phyloP scores from a whole-genome alignment of 139 green algal species.

The Tetradesmus obliquus region DNA sequence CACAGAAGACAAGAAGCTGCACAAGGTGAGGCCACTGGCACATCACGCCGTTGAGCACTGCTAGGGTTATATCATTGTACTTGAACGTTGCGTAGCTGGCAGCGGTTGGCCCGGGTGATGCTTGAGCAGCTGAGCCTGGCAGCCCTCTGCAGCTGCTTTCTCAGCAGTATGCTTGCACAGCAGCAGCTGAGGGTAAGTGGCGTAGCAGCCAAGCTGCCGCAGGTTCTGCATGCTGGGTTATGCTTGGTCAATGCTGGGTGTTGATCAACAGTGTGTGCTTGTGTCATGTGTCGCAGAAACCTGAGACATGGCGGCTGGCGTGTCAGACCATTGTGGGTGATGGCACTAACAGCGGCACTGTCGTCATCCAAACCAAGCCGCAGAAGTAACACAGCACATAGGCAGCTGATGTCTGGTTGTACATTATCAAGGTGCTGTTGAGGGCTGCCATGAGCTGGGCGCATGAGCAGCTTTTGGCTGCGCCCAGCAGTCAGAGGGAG shows the following conservation, averaged over 20 bases:
- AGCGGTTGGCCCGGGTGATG: background rate
- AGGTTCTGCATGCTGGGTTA: no score
- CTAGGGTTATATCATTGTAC: no score
- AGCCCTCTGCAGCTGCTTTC: background rate
- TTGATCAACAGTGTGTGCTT: no score
- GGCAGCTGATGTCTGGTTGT: background rate
- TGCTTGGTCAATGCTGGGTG: background rate
- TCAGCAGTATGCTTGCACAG: background rate
- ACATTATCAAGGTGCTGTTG: background rate
- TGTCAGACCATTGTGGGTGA: constrained; percentile 76
- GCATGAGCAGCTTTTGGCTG: background rate
- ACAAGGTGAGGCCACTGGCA: constrained; percentile 43
- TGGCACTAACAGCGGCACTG: constrained; percentile 61
- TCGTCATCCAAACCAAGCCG: constrained; percentile 59
- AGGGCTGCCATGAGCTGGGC: background rate
- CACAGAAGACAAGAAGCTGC: constrained; percentile 68
- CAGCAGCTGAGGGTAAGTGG: background rate
- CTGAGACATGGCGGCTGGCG: constrained; percentile 60
- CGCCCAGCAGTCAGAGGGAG: background rate
- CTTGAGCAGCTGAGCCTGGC: background rate
- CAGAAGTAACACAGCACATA: constrained; percentile 34
- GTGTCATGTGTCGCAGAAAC: constrained; percentile 54
- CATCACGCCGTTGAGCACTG: no score
- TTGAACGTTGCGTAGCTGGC: background rate
- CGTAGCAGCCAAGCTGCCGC: no score